Evolutionary conservation across 2,329 filamentous ascomycete species (phyloP).

Genomic region (Claviceps lovelessii): DNA sequence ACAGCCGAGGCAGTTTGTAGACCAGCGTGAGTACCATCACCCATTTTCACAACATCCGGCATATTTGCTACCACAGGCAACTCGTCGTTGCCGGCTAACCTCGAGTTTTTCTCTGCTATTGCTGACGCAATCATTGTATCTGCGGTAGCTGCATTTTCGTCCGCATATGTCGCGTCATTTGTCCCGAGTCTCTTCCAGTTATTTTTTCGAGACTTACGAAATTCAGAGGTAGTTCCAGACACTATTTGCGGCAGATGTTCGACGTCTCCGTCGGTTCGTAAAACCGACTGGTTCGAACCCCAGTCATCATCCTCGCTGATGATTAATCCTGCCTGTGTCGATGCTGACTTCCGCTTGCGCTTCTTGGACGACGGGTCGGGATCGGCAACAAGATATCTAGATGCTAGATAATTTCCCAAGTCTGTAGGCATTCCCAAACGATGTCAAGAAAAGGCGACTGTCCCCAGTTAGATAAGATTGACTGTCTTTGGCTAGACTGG

Average conservation of each 20-base stretch:
- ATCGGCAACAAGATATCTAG: conserved; percentile 64
- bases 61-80: conserved; percentile 31
- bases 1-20: conserved; percentile 75
- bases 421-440: conserved; percentile 34
- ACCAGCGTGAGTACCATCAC: conserved; percentile 74
- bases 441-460: neutral
- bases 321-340: conserved; percentile 34
- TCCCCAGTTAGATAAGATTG: neutral
- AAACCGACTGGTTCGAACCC: conserved; percentile 26
- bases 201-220: conserved; percentile 63
- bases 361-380: conserved; percentile 42
- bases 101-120: conserved; percentile 49
- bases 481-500: neutral
- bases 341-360: conserved; percentile 44
- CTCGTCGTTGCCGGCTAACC: conserved; percentile 32
- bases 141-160: conserved; percentile 40
- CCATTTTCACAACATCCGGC: conserved; percentile 52
- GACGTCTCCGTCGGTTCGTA: conserved; percentile 17
- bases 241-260: conserved; percentile 39
- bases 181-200: conserved; percentile 60
- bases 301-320: conserved; percentile 51
- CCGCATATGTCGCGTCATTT: conserved; percentile 14
- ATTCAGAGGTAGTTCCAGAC: conserved; percentile 41
- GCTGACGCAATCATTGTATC: conserved; percentile 66
- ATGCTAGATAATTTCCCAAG: conserved; percentile 74